These are phyloP conservation scores for Arthrinium phaeospermum DNA, from an alignment of 2,329 filamentous ascomycete genomes.

Conservation along the genomic window DNA sequence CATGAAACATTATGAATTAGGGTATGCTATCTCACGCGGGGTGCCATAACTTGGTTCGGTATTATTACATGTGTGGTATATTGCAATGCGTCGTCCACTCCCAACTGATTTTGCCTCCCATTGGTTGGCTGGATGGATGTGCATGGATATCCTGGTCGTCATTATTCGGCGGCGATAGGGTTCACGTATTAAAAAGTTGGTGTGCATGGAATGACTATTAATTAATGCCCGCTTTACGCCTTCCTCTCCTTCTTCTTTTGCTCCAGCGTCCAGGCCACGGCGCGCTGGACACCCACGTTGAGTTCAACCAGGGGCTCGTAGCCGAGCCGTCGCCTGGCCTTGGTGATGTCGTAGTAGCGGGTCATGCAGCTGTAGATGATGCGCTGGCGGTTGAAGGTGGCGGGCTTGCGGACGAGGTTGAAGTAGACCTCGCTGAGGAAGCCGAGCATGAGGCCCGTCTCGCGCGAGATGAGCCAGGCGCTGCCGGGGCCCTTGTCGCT, in stretches of 20 bases:
- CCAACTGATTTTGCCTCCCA: background rate
- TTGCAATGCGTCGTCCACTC: background rate
- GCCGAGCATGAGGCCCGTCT: conserved; percentile 58
- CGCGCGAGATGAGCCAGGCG: conserved; percentile 60
- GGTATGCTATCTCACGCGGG: background rate
- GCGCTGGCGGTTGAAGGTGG: conserved; percentile 64
- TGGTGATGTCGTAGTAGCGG: conserved; percentile 77
- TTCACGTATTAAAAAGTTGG: background rate
- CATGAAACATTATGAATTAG: background rate
- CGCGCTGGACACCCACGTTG: conserved; percentile 65
- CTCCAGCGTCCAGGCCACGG: conserved; percentile 61
- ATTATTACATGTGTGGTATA: background rate
- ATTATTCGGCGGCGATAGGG: background rate
- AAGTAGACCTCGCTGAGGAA: conserved; percentile 59
- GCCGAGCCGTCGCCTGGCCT: conserved; percentile 73
- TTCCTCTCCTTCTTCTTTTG: conserved; percentile 47
- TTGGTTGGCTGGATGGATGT: background rate
- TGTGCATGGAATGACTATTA: background rate
- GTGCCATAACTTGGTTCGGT: background rate
- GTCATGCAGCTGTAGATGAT: conserved; percentile 76
- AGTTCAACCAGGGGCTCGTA: conserved; percentile 72
- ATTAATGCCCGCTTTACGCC: conserved; percentile 1
- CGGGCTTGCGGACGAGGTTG: conserved; percentile 54
- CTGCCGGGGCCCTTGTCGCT: conserved; percentile 55
- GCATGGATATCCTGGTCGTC: background rate